Conservation (phyloP, 208 protist genomes). For the Trypanosoma cruzi region DNA sequence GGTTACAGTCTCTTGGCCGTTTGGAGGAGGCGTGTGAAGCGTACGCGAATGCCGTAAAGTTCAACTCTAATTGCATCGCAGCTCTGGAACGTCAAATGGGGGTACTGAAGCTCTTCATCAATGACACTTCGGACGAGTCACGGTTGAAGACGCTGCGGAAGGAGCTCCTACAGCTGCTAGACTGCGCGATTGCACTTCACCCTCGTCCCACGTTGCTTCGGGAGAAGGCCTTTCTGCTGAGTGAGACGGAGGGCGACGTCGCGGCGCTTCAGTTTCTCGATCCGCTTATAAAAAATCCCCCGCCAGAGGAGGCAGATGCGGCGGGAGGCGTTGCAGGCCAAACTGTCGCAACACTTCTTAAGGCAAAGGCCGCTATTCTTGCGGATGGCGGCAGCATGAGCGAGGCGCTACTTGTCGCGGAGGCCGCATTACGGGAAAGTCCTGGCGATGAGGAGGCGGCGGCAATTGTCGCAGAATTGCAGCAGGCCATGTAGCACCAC, state of each 20-base stretch:
- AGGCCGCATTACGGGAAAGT: slow-evolving; percentile 55
- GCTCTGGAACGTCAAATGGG: slow-evolving; percentile 66
- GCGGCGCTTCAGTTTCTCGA: slow-evolving; percentile 77
- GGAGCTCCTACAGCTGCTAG: slow-evolving; percentile 45
- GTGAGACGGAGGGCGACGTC: slow-evolving; percentile 74
- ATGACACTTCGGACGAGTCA: slow-evolving; percentile 30
- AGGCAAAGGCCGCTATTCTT: slow-evolving; percentile 89
- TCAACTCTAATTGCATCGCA: slow-evolving; percentile 66
- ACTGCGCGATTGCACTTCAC: slow-evolving; percentile 72
- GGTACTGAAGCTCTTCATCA: slow-evolving; percentile 43
- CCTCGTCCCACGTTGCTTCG: slow-evolving; percentile 72
- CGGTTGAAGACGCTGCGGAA: slow-evolving; percentile 16
- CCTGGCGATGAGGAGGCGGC: slow-evolving; percentile 75
- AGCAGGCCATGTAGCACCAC: slow-evolving; percentile 38
- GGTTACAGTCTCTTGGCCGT: slow-evolving; percentile 45
- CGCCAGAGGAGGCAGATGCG: slow-evolving; percentile 84
- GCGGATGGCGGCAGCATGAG: slow-evolving; percentile 71
- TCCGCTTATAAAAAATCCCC: slow-evolving; percentile 61
- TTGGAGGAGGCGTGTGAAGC: slow-evolving; percentile 53
- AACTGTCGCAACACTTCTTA: slow-evolving; percentile 69
- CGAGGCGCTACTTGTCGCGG: slow-evolving; percentile 66
- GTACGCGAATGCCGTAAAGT: slow-evolving; percentile 49
- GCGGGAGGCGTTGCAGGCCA: slow-evolving; percentile 41
- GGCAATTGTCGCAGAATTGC: slow-evolving; percentile 65
- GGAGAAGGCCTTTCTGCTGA: slow-evolving; percentile 89